Percentiles rank a stretch among this genome's conserved stretches.
phyloP scores from a whole-genome alignment of 305 asterid species.

The Fraxinus sp. region DNA sequence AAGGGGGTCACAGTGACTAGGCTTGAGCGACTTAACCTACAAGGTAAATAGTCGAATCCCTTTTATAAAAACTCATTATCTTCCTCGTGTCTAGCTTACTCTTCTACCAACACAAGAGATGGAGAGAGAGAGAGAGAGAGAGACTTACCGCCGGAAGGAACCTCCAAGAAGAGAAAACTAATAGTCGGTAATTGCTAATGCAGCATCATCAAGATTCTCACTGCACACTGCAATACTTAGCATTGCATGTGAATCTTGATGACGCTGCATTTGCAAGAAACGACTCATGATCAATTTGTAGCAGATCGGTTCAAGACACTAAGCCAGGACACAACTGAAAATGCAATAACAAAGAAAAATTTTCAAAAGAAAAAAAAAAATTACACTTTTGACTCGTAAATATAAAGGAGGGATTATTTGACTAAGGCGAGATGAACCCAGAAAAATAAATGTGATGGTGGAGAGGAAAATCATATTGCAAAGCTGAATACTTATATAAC shows the following conservation, averaged over 20 bases:
- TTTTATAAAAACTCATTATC: background rate
- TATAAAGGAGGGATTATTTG: background rate
- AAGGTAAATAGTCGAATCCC: background rate
- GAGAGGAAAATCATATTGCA: background rate
- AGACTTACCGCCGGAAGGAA: background rate
- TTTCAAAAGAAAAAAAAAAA: background rate
- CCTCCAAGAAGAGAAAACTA: background rate
- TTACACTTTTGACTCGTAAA: background rate
- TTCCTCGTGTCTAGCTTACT: background rate
- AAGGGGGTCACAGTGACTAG: background rate
- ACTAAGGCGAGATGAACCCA: background rate
- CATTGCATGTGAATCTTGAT: constrained; percentile 50
- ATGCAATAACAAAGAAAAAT: background rate
- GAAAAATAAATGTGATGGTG: background rate
- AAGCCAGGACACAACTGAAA: background rate
- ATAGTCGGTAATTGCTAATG: constrained; percentile 38
- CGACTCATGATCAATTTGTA: constrained; percentile 23
- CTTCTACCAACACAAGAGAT: background rate
- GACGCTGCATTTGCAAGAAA: constrained; percentile 44
- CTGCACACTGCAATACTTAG: background rate
- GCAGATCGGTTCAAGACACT: background rate
- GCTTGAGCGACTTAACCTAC: background rate
- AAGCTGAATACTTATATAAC: background rate
- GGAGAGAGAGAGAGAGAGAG: background rate
- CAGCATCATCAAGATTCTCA: constrained; percentile 73